A percentile compares a stretch with the other conserved stretches of the same genome.
These are phyloP conservation scores for Persicaria tinctoria DNA, from an alignment of 148 eudicot species.

Conservation along the genomic window DNA sequence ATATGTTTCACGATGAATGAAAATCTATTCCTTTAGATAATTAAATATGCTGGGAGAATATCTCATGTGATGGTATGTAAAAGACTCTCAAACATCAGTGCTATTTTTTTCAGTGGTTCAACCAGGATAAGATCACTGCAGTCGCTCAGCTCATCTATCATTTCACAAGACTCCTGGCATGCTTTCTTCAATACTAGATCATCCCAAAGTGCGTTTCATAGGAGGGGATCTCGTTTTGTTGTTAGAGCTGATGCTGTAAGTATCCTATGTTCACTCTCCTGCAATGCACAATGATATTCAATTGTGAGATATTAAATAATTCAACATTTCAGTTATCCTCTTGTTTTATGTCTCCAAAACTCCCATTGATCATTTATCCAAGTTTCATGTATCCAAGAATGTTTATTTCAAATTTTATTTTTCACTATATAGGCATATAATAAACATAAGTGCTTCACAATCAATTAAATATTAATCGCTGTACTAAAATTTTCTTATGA, in stretches of 20 bases:
- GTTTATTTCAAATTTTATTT: neutral
- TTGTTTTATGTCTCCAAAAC: conserved; percentile 3
- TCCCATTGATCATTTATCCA: neutral
- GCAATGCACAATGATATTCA: neutral
- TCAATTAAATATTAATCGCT: no score
- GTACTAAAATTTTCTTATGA: neutral
- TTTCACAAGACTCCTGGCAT: conserved; percentile 40
- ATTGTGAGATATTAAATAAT: neutral
- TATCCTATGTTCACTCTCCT: conserved; percentile 8
- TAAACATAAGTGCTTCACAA: no score
- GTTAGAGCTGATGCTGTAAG: conserved; percentile 84
- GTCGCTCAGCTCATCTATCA: conserved; percentile 46
- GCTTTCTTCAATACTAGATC: conserved; percentile 34
- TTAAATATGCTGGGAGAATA: neutral
- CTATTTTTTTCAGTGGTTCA: conserved; percentile 39
- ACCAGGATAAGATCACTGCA: conserved; percentile 48
- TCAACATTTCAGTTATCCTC: neutral
- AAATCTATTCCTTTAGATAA: conserved; percentile 1
- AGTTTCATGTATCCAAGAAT: neutral
- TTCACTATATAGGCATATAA: no score
- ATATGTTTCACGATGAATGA: neutral
- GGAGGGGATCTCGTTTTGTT: conserved; percentile 51
- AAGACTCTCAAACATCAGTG: neutral
- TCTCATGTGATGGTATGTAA: neutral
- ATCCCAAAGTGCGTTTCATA: conserved; percentile 28